Conservation (phyloP, 2,329 filamentous ascomycete genomes). For the Aspergillus novofumigatus region DNA sequence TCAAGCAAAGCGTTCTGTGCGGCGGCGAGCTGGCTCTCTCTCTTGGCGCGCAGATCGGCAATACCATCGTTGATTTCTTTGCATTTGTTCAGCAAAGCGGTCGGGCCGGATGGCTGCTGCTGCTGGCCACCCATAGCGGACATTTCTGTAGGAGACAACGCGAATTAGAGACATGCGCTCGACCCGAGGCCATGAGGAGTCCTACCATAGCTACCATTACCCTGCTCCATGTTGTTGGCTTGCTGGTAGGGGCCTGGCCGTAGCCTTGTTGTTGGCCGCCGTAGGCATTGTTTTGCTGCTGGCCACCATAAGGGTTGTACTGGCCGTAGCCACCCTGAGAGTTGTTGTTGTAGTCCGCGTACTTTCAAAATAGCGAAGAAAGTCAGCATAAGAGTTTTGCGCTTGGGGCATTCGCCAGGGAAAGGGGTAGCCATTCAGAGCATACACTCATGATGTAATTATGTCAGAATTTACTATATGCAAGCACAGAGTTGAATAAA, state of each 20-base stretch:
- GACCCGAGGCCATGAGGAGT: neutral
- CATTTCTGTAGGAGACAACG: slow-evolving; percentile 39
- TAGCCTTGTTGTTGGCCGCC: slow-evolving; percentile 26
- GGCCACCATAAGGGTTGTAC: slow-evolving; percentile 51
- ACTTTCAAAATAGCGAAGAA: slow-evolving; percentile 13
- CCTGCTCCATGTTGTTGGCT: slow-evolving; percentile 28
- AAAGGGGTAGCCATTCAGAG: neutral
- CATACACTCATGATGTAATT: neutral
- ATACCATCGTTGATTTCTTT: slow-evolving; percentile 74
- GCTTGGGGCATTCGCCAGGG: neutral
- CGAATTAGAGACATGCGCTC: neutral
- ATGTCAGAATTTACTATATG: neutral
- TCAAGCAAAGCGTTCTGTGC: slow-evolving; percentile 70
- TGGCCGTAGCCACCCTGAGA: slow-evolving; percentile 47
- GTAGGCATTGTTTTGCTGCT: slow-evolving; percentile 29
- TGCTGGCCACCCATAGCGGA: slow-evolving; percentile 23
- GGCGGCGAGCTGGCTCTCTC: slow-evolving; percentile 44
- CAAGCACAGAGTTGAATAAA: neutral
- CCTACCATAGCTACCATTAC: slow-evolving; percentile 35
- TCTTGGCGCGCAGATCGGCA: slow-evolving; percentile 65
- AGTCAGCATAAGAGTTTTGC: neutral
- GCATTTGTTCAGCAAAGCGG: slow-evolving; percentile 80
- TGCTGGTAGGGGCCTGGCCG: slow-evolving; percentile 25
- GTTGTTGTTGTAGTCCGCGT: slow-evolving; percentile 19
- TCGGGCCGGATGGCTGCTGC: slow-evolving; percentile 53